Conservation (phyloP, 2,329 filamentous ascomycete species). For the Chaetomium globosum region DNA sequence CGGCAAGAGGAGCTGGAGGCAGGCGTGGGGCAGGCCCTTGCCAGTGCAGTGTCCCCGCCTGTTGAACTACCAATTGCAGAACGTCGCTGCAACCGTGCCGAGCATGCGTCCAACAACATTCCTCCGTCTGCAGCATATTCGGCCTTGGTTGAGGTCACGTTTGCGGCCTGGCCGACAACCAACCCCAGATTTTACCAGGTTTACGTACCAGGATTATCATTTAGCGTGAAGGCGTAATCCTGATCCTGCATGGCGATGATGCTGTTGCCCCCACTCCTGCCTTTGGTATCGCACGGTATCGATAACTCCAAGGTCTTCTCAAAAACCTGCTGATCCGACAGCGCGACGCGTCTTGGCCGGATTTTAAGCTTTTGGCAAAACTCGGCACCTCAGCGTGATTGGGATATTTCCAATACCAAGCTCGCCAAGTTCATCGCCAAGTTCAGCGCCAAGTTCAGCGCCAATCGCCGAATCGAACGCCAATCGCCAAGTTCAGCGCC, state of each 20-base stretch:
- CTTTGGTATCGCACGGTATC: neutral
- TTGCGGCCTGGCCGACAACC: neutral
- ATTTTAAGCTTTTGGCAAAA: neutral
- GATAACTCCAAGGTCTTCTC: neutral
- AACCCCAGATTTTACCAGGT: neutral
- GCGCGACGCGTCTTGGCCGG: neutral
- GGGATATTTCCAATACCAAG: neutral
- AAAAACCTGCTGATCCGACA: neutral
- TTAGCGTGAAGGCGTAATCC: conserved; percentile 9
- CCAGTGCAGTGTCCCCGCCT: too few species aligned
- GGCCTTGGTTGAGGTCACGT: neutral
- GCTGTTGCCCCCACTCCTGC: neutral
- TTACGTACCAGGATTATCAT: neutral
- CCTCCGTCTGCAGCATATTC: too few species aligned
- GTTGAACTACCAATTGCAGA: neutral
- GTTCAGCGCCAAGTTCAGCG: too few species aligned
- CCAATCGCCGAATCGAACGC: neutral
- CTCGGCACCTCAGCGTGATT: neutral
- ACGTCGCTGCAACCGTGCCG: neutral
- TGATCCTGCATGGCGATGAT: conserved; percentile 9
- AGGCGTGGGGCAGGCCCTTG: too few species aligned
- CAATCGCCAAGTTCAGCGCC: neutral
- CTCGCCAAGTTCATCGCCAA: neutral
- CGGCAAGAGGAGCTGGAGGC: too few species aligned
- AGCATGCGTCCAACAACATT: neutral